Evolutionary conservation across 129 eudicot genomes (phyloP), one percentile per base, ranked within the genome.

Genomic region (Gnaphalium uliginosum): DNA sequence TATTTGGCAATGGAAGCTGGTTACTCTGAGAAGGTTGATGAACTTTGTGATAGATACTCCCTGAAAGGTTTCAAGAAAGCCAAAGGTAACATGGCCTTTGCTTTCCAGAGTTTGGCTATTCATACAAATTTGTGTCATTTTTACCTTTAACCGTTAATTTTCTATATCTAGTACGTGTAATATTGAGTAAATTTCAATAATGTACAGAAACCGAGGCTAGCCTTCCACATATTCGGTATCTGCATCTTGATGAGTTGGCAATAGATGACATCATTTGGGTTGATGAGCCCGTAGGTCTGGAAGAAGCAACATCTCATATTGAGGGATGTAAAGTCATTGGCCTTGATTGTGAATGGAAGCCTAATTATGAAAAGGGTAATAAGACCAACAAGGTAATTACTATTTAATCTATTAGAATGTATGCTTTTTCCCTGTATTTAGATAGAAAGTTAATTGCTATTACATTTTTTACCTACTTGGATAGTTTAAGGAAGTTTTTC

Each of bases 1-100:
- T 95, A 87, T 83, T 78, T 91, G 89, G 97, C 99, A 57, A 87
- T 95, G 99, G 99, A 95, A 87, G 96, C 96, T 85, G 97, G 97
- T 65, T 89, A 95, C 71, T 18, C 66, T 9, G 99, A 95, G 84
- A 95, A 95, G 78, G 97, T 89, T 61, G 89, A 91, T 82, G 99
- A 95, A 74, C 88, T 91, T 41, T 89, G 97, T 82, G 84, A 89
- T 37, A 93, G 89, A 51, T 82, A 95, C 72, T 81, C 92, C 59
- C 90, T 95, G 37, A 77, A 83, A 83, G 95, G 96, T 58, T 95
- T 91, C 79, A 62, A 65, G 64, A 83, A 85, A 76, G 75, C 73
- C 60, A 82, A 85, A 79, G 94, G 97, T 91, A 80, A 69, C 72
- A 69, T 76, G 32, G 74, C 68, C 29, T n/a, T 62, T 21, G 21